Evolutionary conservation across 306 rosid species (phyloP), one percentile per base, ranked within the genome.

Genomic region (Castanospermum australe): DNA sequence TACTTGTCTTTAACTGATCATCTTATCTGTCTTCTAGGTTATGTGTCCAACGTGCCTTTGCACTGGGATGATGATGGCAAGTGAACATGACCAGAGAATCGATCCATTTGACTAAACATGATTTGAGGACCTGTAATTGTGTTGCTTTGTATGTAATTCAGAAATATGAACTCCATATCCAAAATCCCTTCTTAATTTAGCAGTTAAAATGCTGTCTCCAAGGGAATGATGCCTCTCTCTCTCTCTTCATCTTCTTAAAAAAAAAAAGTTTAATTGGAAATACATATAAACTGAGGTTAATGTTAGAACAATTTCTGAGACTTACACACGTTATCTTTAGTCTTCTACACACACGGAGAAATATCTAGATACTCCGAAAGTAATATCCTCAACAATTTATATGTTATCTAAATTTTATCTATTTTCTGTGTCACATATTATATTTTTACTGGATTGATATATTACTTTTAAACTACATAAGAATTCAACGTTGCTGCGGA

Each of bases 21-120:
- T 63, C 15, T 52, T 60, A 28, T 44, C 15, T 82, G 75, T 51
- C 52, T 47, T 79, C 45, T 47, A 94, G 98, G 98, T 92, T 44
- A 94, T 94, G 98, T 92, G 98, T 78, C 97, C 98, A 11, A 87
- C 98, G 56, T 94, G 98, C 81, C 90, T 94, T 65, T 94, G 98
- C 83, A 94, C 98, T 15, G 98, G 98, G 78, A 88, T 89, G 97
- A 72, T 88, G 92, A 94, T 94, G 98, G 97, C 98, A 12, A 94
- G 98, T 20, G 97, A 94, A 35, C 98, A 94, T 56, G 98, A 94
- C 82, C 91, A 92, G 10, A 84, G 98, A 63, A 84, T 94, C 12
- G 97, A 94, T 83, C 98, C 98, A 70, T 94, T 94, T 77, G 97
- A 90, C 90, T 94, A 36, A 57, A 67, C 70, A 47, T 48, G 38